These are phyloP conservation scores for Podospora bellae-mahoneyi DNA, from an alignment of 495 filamentous ascomycete species.

Conservation along the genomic window DNA sequence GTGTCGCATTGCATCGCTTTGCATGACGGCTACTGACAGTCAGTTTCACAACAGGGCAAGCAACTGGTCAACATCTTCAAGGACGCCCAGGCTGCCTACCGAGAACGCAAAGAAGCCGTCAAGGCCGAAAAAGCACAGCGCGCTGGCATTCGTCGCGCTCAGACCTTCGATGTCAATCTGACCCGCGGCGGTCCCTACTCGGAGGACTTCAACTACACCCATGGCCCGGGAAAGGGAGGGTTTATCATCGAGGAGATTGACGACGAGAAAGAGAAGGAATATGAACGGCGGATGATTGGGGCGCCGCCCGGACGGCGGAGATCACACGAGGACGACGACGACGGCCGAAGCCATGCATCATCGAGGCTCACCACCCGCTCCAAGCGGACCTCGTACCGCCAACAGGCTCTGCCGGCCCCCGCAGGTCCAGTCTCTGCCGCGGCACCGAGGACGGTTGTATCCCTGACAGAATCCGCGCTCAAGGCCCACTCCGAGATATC, in stretches of 20 bases:
- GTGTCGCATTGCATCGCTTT: constrained; percentile 17
- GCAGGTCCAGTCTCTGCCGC: constrained; percentile 18
- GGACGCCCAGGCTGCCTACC: constrained; percentile 81
- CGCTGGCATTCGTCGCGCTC: constrained; percentile 36
- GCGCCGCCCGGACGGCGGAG: constrained; percentile 27
- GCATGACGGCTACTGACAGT: constrained; percentile 15
- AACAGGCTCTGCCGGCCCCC: constrained; percentile 26
- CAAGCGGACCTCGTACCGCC: constrained; percentile 23
- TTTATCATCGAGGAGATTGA: constrained; percentile 10
- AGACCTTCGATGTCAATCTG: constrained; percentile 41
- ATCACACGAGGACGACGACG: constrained; percentile 39
- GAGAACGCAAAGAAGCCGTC: constrained; percentile 75
- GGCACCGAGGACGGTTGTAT: neutral
- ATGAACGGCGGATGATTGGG: constrained; percentile 21
- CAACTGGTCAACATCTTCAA: constrained; percentile 82
- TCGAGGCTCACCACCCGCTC: constrained; percentile 38
- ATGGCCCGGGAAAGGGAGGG: constrained; percentile 14
- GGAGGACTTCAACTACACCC: constrained; percentile 25
- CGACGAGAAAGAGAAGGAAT: constrained; percentile 17
- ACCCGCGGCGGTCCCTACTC: constrained; percentile 25
- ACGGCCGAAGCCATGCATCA: constrained; percentile 37
- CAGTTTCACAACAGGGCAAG: constrained; percentile 63
- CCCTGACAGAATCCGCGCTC: constrained; percentile 43
- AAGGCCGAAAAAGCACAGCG: constrained; percentile 59
- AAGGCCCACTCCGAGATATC: constrained; percentile 44